Conservation (phyloP, 2,329 filamentous ascomycete genomes). For the Gnomoniopsis smithogilvyi region DNA sequence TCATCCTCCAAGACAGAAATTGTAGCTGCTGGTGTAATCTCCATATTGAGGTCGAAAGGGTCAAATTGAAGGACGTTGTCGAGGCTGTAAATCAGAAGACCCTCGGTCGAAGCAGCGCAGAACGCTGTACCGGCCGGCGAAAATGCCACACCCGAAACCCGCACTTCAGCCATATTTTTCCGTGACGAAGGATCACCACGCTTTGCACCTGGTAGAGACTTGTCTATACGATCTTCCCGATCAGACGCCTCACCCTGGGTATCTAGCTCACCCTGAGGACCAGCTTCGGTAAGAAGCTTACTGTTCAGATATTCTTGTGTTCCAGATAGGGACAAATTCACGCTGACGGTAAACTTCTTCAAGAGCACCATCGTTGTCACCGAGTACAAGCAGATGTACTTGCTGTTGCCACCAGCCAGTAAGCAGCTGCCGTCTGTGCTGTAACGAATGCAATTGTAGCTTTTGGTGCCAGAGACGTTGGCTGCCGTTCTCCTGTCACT, state of each 20-base stretch:
- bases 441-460: conserved; percentile 83
- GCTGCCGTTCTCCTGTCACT: conserved; percentile 88
- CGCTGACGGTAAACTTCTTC: conserved; percentile 92
- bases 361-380: conserved; percentile 85
- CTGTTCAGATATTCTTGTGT: conserved; percentile 98
- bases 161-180: conserved; percentile 74
- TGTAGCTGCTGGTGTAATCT: conserved; percentile 84
- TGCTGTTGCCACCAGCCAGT: conserved; percentile 91
- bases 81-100: conserved; percentile 87
- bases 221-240: conserved; percentile 78
- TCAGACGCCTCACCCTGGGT: conserved; percentile 86
- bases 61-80: conserved; percentile 85
- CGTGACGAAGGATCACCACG: conserved; percentile 81
- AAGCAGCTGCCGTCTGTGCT: conserved; percentile 90
- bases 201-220: conserved; percentile 77
- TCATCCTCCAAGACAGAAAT: conserved; percentile 64
- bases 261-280: conserved; percentile 80
- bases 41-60: conserved; percentile 92
- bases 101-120: conserved; percentile 93
- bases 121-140: conserved; percentile 86
- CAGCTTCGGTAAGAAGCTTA: conserved; percentile 85
- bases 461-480: conserved; percentile 86
- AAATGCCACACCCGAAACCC: conserved; percentile 81
- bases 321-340: conserved; percentile 92
- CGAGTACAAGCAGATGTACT: conserved; percentile 98